phyloP scores from a whole-genome alignment of 2,329 filamentous ascomycete genomes.

The Colletotrichum sp. region DNA sequence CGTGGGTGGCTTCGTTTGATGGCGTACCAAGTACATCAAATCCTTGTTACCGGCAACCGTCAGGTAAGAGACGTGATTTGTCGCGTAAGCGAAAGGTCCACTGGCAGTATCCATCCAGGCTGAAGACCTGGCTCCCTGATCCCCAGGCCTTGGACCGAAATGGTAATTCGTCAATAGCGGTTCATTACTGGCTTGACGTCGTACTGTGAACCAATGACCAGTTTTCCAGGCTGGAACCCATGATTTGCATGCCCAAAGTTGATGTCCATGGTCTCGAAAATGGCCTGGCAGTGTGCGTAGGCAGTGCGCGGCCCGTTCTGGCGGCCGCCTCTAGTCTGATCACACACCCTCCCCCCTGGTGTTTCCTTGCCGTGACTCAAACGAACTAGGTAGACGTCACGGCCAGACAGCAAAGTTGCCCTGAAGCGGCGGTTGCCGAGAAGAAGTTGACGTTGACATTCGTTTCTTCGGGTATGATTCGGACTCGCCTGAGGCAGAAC shows the following conservation, averaged over 20 bases:
- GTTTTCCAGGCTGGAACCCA: background rate
- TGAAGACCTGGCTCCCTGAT: background rate
- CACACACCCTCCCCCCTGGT: background rate
- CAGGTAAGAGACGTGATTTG: background rate
- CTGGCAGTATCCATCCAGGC: background rate
- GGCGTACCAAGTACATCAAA: slow-evolving; percentile 4
- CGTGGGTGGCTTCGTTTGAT: background rate
- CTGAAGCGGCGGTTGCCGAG: background rate
- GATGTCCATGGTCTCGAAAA: background rate
- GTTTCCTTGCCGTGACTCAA: background rate
- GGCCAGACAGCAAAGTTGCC: background rate
- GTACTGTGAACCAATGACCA: background rate
- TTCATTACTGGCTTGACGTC: background rate
- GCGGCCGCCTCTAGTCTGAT: background rate
- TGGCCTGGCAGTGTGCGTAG: slow-evolving; percentile 8
- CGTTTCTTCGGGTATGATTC: background rate
- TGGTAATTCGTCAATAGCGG: background rate
- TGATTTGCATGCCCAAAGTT: background rate
- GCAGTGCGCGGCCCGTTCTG: slow-evolving; percentile 13
- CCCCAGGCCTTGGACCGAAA: background rate
- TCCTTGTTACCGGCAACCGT: background rate
- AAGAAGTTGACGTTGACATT: background rate
- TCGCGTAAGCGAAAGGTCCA: background rate
- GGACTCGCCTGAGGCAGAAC: background rate
- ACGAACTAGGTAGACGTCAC: background rate